Conservation (phyloP, 2,329 filamentous ascomycete species). For the Cordyceps militaris region DNA sequence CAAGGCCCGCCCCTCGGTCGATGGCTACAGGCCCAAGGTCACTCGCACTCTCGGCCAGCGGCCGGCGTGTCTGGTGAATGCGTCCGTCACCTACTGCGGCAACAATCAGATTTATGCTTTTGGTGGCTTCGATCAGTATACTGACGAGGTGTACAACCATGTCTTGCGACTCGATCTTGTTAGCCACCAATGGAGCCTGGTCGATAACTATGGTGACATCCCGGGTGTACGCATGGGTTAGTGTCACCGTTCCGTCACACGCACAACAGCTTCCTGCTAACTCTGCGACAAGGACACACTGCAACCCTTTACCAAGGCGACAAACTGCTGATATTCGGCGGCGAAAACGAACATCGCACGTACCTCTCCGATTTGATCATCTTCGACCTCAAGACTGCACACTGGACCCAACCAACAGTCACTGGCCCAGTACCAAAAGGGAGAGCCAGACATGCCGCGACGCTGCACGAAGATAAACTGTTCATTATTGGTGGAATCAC, state of each 20-base stretch:
- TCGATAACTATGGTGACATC: slow-evolving; percentile 98
- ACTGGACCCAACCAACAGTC: slow-evolving; percentile 90
- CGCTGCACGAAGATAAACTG: slow-evolving; percentile 91
- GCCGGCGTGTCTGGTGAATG: slow-evolving; percentile 93
- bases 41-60: slow-evolving; percentile 71
- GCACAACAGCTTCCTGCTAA: slow-evolving; percentile 12
- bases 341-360: slow-evolving; percentile 94
- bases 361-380: slow-evolving; percentile 95
- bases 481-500: slow-evolving; percentile 96
- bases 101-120: slow-evolving; percentile 98
- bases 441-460: slow-evolving; percentile 84
- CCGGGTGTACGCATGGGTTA: slow-evolving; percentile 93
- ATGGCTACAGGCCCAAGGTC: slow-evolving; percentile 79
- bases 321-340: slow-evolving; percentile 94
- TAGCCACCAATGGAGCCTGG: slow-evolving; percentile 86
- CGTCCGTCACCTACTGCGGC: slow-evolving; percentile 96
- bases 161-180: slow-evolving; percentile 82
- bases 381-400: slow-evolving; percentile 87
- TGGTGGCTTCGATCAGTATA: slow-evolving; percentile 97
- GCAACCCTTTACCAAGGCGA: slow-evolving; percentile 88
- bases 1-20: slow-evolving; percentile 56
- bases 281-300: slow-evolving; percentile 66
- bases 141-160: slow-evolving; percentile 98
- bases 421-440: slow-evolving; percentile 81
- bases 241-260: neutral